These are phyloP conservation scores for Clavariopsis aquatica DNA, from an alignment of 495 filamentous ascomycete species.

Conservation along the genomic window DNA sequence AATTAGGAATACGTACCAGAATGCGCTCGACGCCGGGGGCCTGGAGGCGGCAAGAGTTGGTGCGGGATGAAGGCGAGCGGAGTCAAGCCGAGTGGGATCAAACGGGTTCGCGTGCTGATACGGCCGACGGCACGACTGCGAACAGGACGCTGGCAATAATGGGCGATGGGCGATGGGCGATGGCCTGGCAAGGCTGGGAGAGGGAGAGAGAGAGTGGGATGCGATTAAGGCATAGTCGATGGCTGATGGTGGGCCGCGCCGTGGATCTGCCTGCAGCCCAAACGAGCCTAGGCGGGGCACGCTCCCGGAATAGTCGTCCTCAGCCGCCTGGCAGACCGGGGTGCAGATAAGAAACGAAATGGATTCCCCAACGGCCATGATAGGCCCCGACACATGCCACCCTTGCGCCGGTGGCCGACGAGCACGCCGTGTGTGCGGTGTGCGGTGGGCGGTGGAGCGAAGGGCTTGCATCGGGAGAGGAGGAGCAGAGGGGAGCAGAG, in stretches of 20 bases:
- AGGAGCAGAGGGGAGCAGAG: too few species aligned
- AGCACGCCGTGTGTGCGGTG: too few species aligned
- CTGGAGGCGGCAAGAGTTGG: background rate
- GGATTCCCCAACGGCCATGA: conserved; percentile 18
- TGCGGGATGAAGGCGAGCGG: background rate
- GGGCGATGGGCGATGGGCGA: too few species aligned
- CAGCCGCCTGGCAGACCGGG: conserved; percentile 10
- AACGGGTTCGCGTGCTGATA: conserved; percentile 11
- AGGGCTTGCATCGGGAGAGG: too few species aligned
- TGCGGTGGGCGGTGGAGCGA: too few species aligned
- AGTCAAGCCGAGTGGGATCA: background rate
- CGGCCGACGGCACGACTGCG: conserved; percentile 9
- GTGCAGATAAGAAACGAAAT: conserved; percentile 34
- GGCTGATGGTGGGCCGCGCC: background rate
- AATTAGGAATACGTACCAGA: background rate
- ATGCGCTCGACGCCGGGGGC: background rate
- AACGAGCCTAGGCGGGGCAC: conserved; percentile 9
- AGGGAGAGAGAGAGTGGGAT: background rate
- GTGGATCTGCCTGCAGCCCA: background rate
- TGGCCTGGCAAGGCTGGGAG: background rate
- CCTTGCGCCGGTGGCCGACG: conserved; percentile 3
- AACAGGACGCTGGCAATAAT: background rate
- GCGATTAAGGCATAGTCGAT: background rate
- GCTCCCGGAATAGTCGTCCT: background rate
- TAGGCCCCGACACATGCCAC: conserved; percentile 13